These are phyloP conservation scores for Aeschynomene evenia DNA, from an alignment of 306 rosid species.

Conservation along the genomic window DNA sequence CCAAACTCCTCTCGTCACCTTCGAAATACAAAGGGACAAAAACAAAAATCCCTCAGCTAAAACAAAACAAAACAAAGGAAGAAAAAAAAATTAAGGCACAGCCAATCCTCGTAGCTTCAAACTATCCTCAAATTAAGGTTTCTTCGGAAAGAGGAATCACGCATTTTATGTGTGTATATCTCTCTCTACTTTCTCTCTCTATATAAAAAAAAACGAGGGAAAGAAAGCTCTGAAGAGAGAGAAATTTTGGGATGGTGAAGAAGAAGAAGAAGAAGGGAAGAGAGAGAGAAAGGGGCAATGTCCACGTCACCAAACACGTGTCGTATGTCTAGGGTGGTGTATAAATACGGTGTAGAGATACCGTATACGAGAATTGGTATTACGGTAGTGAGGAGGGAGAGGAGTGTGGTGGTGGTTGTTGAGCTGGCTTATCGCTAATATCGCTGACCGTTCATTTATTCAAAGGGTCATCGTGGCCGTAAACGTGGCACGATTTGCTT, in stretches of 20 bases:
- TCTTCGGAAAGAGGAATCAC: not conserved
- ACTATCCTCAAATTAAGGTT: constrained; percentile 25
- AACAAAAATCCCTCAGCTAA: not conserved
- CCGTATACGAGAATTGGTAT: constrained; percentile 8
- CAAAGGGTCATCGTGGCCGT: constrained; percentile 35
- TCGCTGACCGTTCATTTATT: constrained; percentile 56
- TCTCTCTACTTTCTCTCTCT: constrained; percentile 53
- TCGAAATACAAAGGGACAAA: not conserved
- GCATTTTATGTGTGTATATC: constrained; percentile 32
- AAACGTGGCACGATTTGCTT: constrained; percentile 50
- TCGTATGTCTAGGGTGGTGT: constrained; percentile 33
- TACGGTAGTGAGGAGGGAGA: constrained; percentile 26
- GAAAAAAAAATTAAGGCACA: not conserved
- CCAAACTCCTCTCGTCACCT: constrained; percentile 1
- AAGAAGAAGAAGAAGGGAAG: constrained; percentile 16
- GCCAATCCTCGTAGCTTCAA: constrained; percentile 23
- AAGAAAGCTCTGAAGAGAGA: constrained; percentile 28
- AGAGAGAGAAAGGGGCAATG: constrained; percentile 42
- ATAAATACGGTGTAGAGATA: constrained; percentile 49
- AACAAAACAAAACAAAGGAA: not conserved
- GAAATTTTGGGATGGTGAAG: constrained; percentile 32
- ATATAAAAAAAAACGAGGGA: constrained; percentile 35
- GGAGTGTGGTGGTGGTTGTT: constrained; percentile 54
- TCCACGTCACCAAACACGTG: constrained; percentile 97
- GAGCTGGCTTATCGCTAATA: constrained; percentile 72